phyloP scores from a whole-genome alignment of 306 rosid species.

The Adenanthera pavonina region DNA sequence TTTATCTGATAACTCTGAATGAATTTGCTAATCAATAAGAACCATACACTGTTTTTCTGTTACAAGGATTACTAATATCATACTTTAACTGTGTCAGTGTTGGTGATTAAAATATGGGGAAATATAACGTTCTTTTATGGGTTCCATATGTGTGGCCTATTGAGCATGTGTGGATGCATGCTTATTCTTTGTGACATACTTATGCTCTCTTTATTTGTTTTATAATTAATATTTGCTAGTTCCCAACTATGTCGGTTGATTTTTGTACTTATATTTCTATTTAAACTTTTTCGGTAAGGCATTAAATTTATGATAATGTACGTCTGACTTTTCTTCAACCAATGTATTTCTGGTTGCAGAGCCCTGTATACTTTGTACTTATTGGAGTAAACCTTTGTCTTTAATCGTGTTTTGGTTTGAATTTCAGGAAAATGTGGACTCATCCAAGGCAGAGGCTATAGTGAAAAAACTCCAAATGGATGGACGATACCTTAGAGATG shows the following conservation, averaged over 20 bases:
- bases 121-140: neutral
- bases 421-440: slow-evolving; percentile 74
- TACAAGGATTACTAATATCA: neutral
- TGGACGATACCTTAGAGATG: slow-evolving; percentile 87
- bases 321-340: neutral
- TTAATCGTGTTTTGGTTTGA: neutral
- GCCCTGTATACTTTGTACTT: slow-evolving; percentile 6
- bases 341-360: neutral
- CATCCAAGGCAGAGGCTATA: slow-evolving; percentile 72
- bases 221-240: neutral
- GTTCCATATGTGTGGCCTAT: neutral
- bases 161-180: neutral
- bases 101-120: neutral
- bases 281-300: neutral
- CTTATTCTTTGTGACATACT: neutral
- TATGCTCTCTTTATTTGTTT: slow-evolving; percentile 2
- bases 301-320: neutral
- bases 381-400: slow-evolving; percentile 7
- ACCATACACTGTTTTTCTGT: slow-evolving; percentile 1
- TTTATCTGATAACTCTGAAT: slow-evolving; percentile 15
- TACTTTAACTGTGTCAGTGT: neutral
- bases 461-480: slow-evolving; percentile 84
- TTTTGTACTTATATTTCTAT: neutral
- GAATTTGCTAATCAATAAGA: neutral
- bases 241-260: slow-evolving; percentile 4